Base-by-base conservation (phyloP, 176 grass and related monocot species). In the Saccharum officinarum region DNA sequence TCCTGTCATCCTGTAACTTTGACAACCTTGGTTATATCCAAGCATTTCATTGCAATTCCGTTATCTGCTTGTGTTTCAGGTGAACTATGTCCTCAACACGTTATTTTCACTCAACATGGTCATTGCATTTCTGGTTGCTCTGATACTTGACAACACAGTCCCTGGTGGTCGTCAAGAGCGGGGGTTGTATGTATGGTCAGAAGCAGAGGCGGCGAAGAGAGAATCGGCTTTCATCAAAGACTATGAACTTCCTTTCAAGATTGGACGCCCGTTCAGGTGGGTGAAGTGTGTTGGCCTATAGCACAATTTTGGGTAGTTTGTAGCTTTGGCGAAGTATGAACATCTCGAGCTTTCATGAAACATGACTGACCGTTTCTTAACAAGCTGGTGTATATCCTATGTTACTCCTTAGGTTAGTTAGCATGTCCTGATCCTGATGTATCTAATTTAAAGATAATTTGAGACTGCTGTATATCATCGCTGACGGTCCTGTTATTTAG, bases 121-220 rank as follows among this genome's bases (percentile, higher is more conserved):
- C 61, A 88, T 99, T 88, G 97, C 93, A 73, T 99, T 99, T 94
- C 81, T 97, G 41, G 90, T 96, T 57, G 97, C 92, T 66, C 40
- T 91, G 2, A 25, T 99, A 59, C 90, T 99, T 69, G 97, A 99
- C 87, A 96, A 94, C 46, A 99, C 94, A 28, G 94, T 97, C 81
- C 94, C 94, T 64, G 97, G 93, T 38, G 84, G 97, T 20, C 71
- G 17, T 28, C 88, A 91, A 90, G 97, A 99, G 83, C 90, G 97
- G 30, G 97, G 97, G 10, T 72, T 94, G 76, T 99, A 99, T 90
- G 89, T 99, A 25, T 99, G 97, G 97, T 98, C 93, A 76, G 90
- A 94, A 69, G 57, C 82, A 61, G 97, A 97, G 88, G 88, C 63
- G 0, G 88, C 89, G 26, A 98, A 75, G 84, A 87, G 90, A 87